Conservation (phyloP, 257 asterid species). For the Craterostigma plantagineum region DNA sequence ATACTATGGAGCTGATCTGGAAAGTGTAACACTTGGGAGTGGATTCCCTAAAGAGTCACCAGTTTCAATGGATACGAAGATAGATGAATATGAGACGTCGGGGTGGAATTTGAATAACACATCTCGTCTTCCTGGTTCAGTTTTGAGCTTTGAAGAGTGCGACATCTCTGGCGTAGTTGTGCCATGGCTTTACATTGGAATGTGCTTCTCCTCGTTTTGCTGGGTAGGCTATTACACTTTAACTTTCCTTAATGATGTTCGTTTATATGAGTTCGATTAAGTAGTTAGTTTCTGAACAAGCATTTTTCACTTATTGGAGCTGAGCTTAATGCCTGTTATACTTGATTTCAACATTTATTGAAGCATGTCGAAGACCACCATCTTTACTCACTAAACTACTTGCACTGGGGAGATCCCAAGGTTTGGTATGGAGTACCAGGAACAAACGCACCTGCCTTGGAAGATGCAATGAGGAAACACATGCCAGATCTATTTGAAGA, state of each 20-base stretch:
- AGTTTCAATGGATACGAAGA: conserved; percentile 17
- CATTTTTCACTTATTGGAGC: background rate
- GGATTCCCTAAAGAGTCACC: conserved; percentile 61
- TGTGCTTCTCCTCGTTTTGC: conserved; percentile 94
- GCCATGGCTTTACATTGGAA: conserved; percentile 95
- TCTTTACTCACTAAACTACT: conserved; percentile 65
- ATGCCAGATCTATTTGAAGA: conserved; percentile 67
- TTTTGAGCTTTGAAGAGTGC: conserved; percentile 69
- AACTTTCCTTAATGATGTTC: background rate
- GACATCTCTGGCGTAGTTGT: conserved; percentile 91
- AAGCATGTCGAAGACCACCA: conserved; percentile 89
- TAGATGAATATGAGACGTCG: conserved; percentile 32
- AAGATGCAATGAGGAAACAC: conserved; percentile 60
- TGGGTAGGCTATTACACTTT: conserved; percentile 27
- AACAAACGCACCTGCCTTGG: conserved; percentile 45
- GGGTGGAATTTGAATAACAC: conserved; percentile 96
- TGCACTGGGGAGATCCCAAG: conserved; percentile 84
- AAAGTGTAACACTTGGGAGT: conserved; percentile 72
- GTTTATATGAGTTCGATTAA: too few relatives aligned
- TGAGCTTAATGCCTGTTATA: background rate
- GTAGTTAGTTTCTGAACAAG: background rate
- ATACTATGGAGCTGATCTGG: conserved; percentile 92
- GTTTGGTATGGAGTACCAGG: conserved; percentile 78
- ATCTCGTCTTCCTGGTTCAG: conserved; percentile 75
- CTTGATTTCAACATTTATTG: conserved; percentile 5